A percentile compares a stretch with the other conserved stretches of the same genome.
These are phyloP conservation scores for Tilletia setariae DNA, from an alignment of 1,284 basidiomycete genomes.

Conservation along the genomic window DNA sequence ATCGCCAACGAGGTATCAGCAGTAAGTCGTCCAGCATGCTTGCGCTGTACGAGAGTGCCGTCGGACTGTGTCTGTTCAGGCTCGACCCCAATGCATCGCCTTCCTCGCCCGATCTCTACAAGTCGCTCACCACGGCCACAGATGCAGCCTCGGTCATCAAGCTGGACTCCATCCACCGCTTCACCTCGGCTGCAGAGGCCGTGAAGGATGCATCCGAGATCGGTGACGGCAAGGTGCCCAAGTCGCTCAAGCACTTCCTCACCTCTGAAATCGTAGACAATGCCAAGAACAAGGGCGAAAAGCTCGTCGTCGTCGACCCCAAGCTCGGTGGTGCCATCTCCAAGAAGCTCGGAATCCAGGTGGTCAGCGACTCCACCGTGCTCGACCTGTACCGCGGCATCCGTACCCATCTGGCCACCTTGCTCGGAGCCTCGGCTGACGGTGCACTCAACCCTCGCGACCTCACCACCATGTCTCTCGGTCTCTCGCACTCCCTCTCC, in stretches of 20 bases:
- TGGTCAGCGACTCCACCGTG: slow-evolving; percentile 66
- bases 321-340: slow-evolving; percentile 86
- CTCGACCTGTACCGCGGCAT: slow-evolving; percentile 94
- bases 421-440: slow-evolving; percentile 60
- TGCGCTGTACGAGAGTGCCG: slow-evolving; percentile 13
- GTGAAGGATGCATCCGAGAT: slow-evolving; percentile 96
- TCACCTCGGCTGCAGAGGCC: slow-evolving; percentile 92
- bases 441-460: slow-evolving; percentile 67
- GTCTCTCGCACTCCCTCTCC: slow-evolving; percentile 95
- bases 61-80: slow-evolving; percentile 16
- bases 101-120: slow-evolving; percentile 66
- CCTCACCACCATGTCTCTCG: slow-evolving; percentile 94
- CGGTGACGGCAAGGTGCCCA: slow-evolving; percentile 87
- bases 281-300: slow-evolving; percentile 72
- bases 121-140: slow-evolving; percentile 88
- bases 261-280: slow-evolving; percentile 72
- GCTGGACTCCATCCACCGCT: slow-evolving; percentile 90
- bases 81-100: slow-evolving; percentile 25
- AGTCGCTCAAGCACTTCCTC: slow-evolving; percentile 88
- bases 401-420: slow-evolving; percentile 76
- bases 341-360: slow-evolving; percentile 90
- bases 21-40: not conserved
- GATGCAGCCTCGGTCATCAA: slow-evolving; percentile 77
- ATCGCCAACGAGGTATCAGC: not conserved
- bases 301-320: slow-evolving; percentile 80